Conservation (phyloP, 2,329 filamentous ascomycete genomes). For the Alternaria postmessia region DNA sequence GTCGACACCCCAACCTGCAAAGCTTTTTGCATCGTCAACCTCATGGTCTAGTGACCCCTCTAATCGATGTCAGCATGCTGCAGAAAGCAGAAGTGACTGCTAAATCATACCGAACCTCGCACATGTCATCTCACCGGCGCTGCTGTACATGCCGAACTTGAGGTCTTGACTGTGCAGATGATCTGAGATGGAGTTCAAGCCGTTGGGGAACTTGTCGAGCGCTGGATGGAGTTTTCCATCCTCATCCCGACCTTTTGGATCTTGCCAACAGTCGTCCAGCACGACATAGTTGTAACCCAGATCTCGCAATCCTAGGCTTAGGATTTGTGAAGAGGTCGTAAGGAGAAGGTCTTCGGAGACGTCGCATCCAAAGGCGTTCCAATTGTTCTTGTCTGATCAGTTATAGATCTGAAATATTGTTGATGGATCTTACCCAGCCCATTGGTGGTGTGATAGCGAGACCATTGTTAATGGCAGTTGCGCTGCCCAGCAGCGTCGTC, state of each 20-base stretch:
- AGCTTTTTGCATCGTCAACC: conserved; percentile 36
- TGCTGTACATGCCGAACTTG: conserved; percentile 71
- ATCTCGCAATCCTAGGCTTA: conserved; percentile 38
- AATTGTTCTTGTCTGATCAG: conserved; percentile 28
- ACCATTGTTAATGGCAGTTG: conserved; percentile 34
- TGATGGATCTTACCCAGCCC: conserved; percentile 26
- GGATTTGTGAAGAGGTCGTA: conserved; percentile 33
- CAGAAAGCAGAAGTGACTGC: not conserved
- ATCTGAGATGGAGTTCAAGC: conserved; percentile 63
- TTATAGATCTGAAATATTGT: too few species aligned
- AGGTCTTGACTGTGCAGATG: conserved; percentile 54
- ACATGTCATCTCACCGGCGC: conserved; percentile 62
- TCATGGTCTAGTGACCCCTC: conserved; percentile 39
- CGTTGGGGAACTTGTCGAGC: conserved; percentile 67
- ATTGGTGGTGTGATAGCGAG: conserved; percentile 33
- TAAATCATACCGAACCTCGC: conserved; percentile 58
- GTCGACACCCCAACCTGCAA: conserved; percentile 46
- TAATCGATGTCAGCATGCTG: conserved; percentile 12
- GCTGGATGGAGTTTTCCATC: conserved; percentile 48
- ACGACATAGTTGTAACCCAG: conserved; percentile 60
- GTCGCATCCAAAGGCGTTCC: conserved; percentile 38
- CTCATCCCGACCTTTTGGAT: conserved; percentile 57
- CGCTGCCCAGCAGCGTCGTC: conserved; percentile 23
- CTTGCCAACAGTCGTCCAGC: conserved; percentile 67
- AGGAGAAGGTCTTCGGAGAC: conserved; percentile 41